phyloP scores from a whole-genome alignment of 2,329 filamentous ascomycete species.

The Grosmannia clavigera region DNA sequence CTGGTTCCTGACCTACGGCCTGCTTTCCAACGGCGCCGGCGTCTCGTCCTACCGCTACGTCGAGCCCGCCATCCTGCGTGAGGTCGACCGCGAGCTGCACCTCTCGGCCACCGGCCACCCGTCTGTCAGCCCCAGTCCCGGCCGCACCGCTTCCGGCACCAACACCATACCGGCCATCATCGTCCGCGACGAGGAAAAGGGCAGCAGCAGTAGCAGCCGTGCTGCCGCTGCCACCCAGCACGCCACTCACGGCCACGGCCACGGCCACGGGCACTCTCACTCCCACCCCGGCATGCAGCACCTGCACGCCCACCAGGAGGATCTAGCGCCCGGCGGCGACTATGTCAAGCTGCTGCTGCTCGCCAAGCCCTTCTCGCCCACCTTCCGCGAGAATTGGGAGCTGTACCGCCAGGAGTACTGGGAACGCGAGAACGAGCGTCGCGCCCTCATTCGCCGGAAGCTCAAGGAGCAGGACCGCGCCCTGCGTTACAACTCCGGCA shows the following conservation, averaged over 20 bases:
- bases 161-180: neutral
- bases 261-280: slow-evolving; percentile 2
- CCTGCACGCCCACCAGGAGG: slow-evolving; percentile 50
- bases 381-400: slow-evolving; percentile 96
- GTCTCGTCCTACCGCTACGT: slow-evolving; percentile 62
- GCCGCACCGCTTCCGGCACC: neutral
- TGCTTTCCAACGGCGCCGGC: slow-evolving; percentile 54
- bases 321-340: slow-evolving; percentile 79
- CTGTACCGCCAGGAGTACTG: slow-evolving; percentile 89
- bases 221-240: neutral
- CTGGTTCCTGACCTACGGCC: slow-evolving; percentile 67
- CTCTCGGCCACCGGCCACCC: slow-evolving; percentile 29
- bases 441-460: slow-evolving; percentile 57
- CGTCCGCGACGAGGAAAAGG: slow-evolving; percentile 10
- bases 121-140: slow-evolving; percentile 13
- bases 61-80: slow-evolving; percentile 48
- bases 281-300: neutral
- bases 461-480: slow-evolving; percentile 57
- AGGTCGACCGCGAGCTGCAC: slow-evolving; percentile 47
- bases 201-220: neutral
- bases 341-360: slow-evolving; percentile 82
- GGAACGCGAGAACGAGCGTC: slow-evolving; percentile 89
- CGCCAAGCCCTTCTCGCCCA: slow-evolving; percentile 88
- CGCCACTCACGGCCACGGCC: neutral
- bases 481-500: slow-evolving; percentile 53